Evolutionary conservation across 2,329 filamentous ascomycete genomes (phyloP).

Genomic region (Sphaerulina musiva): DNA sequence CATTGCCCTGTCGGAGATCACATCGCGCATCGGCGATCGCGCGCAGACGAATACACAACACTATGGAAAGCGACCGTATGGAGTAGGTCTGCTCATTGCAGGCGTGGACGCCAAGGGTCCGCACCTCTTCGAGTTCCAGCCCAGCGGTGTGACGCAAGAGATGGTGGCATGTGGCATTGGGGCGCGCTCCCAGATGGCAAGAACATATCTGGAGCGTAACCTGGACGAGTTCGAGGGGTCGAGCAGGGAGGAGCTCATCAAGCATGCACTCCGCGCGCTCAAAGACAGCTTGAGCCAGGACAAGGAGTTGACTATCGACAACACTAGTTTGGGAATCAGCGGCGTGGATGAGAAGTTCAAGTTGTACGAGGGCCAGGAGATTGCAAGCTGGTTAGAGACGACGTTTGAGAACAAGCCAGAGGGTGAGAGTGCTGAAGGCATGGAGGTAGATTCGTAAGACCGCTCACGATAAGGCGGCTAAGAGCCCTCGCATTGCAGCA

Average conservation of each 20-base stretch:
- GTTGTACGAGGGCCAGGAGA: slow-evolving; percentile 81
- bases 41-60: slow-evolving; percentile 97
- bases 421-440: slow-evolving; percentile 23
- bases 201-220: slow-evolving; percentile 92
- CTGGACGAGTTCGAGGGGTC: slow-evolving; percentile 73
- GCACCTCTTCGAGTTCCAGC: slow-evolving; percentile 98
- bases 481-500: too few relatives aligned
- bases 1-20: slow-evolving; percentile 82
- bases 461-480: neutral
- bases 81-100: slow-evolving; percentile 84
- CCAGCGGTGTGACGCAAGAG: slow-evolving; percentile 90
- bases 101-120: slow-evolving; percentile 91
- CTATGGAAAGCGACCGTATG: slow-evolving; percentile 93
- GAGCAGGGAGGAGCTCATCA: slow-evolving; percentile 76
- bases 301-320: slow-evolving; percentile 94
- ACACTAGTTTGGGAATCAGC: slow-evolving; percentile 85
- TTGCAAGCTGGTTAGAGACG: slow-evolving; percentile 78
- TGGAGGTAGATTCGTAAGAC: slow-evolving; percentile 29
- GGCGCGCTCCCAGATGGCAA: slow-evolving; percentile 91
- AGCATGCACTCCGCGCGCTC: slow-evolving; percentile 81
- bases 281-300: slow-evolving; percentile 96
- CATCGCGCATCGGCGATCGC: slow-evolving; percentile 87
- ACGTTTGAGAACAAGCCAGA: slow-evolving; percentile 43
- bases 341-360: slow-evolving; percentile 85
- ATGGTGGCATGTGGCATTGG: slow-evolving; percentile 96